Evolutionary conservation across 2,329 filamentous ascomycete species (phyloP).

Genomic region (Cladosporium sp.): DNA sequence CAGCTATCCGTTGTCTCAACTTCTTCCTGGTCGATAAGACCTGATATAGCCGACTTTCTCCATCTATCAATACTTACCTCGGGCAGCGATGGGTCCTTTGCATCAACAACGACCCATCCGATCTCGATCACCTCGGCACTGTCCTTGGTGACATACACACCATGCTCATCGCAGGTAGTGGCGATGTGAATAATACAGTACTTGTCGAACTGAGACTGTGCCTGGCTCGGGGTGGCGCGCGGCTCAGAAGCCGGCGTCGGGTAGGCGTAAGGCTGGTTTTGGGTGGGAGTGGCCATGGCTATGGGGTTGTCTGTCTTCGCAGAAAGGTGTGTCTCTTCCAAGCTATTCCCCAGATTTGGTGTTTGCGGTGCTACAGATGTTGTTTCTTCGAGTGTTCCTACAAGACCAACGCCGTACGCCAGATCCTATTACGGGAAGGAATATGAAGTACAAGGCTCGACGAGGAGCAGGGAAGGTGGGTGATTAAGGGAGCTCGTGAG

Average conservation of each 20-base stretch:
- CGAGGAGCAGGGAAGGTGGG: neutral
- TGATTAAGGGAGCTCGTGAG: slow-evolving; percentile 2
- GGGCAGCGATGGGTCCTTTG: slow-evolving; percentile 28
- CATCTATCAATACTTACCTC: slow-evolving; percentile 25
- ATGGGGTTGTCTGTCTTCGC: neutral
- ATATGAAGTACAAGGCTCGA: slow-evolving; percentile 11
- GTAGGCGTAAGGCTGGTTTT: slow-evolving; percentile 25
- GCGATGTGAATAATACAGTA: slow-evolving; percentile 98
- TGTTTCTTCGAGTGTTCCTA: slow-evolving; percentile 7
- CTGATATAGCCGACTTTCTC: neutral
- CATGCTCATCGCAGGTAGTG: slow-evolving; percentile 98
- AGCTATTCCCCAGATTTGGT: slow-evolving; percentile 1
- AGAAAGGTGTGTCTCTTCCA: neutral
- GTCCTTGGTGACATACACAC: slow-evolving; percentile 98
- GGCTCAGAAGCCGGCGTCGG: slow-evolving; percentile 17
- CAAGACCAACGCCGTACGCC: slow-evolving; percentile 13
- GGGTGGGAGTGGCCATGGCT: slow-evolving; percentile 28
- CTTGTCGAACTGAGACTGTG: slow-evolving; percentile 60
- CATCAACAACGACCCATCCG: slow-evolving; percentile 75
- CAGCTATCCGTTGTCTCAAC: slow-evolving; percentile 2
- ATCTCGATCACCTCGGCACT: slow-evolving; percentile 99
- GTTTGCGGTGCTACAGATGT: slow-evolving; percentile 1
- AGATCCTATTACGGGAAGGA: slow-evolving; percentile 5
- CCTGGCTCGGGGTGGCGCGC: slow-evolving; percentile 29
- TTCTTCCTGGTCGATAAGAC: neutral